Evolutionary conservation across 768 basidiomycete species (phyloP).

Genomic region (button mushroom (Agaricus bisporus)): DNA sequence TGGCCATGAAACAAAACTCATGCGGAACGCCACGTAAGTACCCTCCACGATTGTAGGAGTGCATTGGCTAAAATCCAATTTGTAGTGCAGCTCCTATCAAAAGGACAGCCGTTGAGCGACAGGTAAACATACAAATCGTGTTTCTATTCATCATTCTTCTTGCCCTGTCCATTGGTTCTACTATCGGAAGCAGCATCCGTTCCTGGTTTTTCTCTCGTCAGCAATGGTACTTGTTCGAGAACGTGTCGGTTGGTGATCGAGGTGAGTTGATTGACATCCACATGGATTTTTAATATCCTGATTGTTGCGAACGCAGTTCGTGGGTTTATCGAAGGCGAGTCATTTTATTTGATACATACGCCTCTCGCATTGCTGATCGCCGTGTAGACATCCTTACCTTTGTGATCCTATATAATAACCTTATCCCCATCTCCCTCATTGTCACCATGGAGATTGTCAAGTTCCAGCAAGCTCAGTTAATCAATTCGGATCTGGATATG

Average conservation of each 20-base stretch:
- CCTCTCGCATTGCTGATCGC: constrained; percentile 11
- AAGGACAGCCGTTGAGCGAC: constrained; percentile 89
- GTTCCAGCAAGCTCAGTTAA: constrained; percentile 94
- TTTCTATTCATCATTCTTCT: constrained; percentile 89
- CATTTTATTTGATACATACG: background rate
- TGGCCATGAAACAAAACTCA: constrained; percentile 96
- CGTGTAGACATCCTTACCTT: constrained; percentile 88
- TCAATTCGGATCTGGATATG: constrained; percentile 98
- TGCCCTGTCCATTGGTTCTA: constrained; percentile 83
- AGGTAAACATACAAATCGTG: constrained; percentile 94
- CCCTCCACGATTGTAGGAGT: background rate
- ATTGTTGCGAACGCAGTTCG: constrained; percentile 40
- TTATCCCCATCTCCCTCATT: constrained; percentile 98
- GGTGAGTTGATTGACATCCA: constrained; percentile 34
- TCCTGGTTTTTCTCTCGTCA: constrained; percentile 82
- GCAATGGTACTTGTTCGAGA: constrained; percentile 87
- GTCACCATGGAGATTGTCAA: constrained; percentile 99
- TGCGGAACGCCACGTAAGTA: constrained; percentile 97
- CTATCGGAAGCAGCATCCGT: constrained; percentile 87
- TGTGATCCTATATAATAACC: constrained; percentile 97
- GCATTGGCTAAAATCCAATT: background rate
- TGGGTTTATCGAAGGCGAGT: constrained; percentile 73
- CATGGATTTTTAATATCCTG: constrained; percentile 1
- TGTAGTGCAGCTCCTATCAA: constrained; percentile 91
- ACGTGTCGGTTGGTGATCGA: constrained; percentile 51